Evolutionary conservation across 2,329 filamentous ascomycete species (phyloP), one percentile per base, ranked within the genome.

Genomic region (Colletotrichum sp.): DNA sequence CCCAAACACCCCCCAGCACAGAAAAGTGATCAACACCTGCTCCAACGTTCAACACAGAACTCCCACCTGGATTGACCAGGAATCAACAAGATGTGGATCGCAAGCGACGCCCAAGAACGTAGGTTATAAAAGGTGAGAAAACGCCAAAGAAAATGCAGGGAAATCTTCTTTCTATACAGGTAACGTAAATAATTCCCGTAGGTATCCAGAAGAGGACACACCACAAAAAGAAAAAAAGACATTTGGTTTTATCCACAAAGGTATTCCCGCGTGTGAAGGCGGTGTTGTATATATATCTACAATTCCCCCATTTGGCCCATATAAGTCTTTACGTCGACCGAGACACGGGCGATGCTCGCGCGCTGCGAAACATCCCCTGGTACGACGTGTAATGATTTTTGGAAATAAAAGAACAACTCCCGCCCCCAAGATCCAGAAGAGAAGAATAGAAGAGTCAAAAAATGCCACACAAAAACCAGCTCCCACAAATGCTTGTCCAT

Each of bases 21-120:
- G 18, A 65, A 68, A 76, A n/a, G 70, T 74, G 74, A 60, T 74
- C 74, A 59, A 73, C 70, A 74, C 70, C 44, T 73, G 18, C 64
- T 18, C 16, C 16, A 9, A 34, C 34, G 26, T 44, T 12, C 24
- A 15, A 21, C 16, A 24, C 24, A 34, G 26, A 62, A 69, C 32
- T 65, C 57, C 73, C 64, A 57, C 74, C 64, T 49, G 70, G 70
- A 34, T 69, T 52, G n/a, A 6, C 32, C n/a, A 74, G 16, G 36
- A 39, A 24, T 8, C 6, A 26, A 64, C 12, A 28, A 65, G 8
- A 76, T 55, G 49, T 71, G 71, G 59, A 39, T 76, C 74, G 71
- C 64, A 60, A 74, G 74, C 64, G 74, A 76, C 65, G 59, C 64
- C 34, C 32, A n/a, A 64, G 72, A 65, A 69, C 3, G 34, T 39